These are phyloP conservation scores for Suhomyces guaymorum DNA, from an alignment of 1,139 yeast genomes.

Conservation along the genomic window DNA sequence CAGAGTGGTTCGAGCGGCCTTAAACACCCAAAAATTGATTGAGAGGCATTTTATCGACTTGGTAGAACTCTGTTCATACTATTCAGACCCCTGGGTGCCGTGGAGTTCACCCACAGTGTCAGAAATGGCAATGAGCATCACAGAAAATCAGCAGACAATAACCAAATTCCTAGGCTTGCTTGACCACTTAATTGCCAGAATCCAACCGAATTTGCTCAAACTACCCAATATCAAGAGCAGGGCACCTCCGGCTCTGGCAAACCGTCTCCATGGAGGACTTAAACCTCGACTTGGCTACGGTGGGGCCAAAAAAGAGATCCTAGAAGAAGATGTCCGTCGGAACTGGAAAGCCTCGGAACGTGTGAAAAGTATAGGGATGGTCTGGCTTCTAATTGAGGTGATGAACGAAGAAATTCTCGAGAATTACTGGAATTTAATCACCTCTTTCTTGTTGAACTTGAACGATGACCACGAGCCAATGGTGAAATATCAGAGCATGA, in stretches of 20 bases:
- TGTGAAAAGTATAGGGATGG: slow-evolving; percentile 27
- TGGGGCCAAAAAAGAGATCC: slow-evolving; percentile 20
- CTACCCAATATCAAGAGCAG: slow-evolving; percentile 5
- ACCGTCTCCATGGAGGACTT: slow-evolving; percentile 22
- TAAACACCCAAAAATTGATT: neutral
- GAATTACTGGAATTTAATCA: slow-evolving; percentile 44
- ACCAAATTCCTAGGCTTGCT: neutral
- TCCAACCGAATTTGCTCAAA: slow-evolving; percentile 9
- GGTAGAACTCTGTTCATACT: slow-evolving; percentile 20
- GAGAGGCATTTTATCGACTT: slow-evolving; percentile 1
- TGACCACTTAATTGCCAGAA: slow-evolving; percentile 5
- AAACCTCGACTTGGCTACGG: slow-evolving; percentile 33
- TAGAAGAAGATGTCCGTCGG: slow-evolving; percentile 26
- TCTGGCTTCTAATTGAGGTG: slow-evolving; percentile 30
- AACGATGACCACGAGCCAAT: slow-evolving; percentile 52
- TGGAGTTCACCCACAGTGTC: slow-evolving; percentile 27
- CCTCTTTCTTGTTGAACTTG: slow-evolving; percentile 52
- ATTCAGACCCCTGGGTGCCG: slow-evolving; percentile 32
- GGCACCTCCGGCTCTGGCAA: slow-evolving; percentile 1
- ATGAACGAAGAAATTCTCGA: slow-evolving; percentile 18
- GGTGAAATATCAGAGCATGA: slow-evolving; percentile 47
- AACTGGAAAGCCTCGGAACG: slow-evolving; percentile 36
- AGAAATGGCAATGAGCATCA: slow-evolving; percentile 18
- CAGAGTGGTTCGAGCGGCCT: slow-evolving; percentile 2
- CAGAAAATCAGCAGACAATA: slow-evolving; percentile 8